Conservation (phyloP, 2,329 filamentous ascomycete species). For the Dendrostoma leiphaemia region DNA sequence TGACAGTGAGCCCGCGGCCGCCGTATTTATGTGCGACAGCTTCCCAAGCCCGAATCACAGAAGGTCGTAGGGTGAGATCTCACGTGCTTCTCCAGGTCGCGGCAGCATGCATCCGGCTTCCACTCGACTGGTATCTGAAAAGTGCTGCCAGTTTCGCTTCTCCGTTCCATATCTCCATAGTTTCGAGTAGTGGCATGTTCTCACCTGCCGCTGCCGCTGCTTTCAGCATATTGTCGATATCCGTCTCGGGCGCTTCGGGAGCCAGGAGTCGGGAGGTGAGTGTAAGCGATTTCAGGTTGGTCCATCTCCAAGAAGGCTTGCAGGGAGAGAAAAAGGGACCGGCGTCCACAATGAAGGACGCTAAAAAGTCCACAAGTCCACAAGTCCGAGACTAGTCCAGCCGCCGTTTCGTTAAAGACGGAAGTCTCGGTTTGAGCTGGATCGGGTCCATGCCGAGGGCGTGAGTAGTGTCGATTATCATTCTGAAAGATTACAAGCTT, state of each 20-base stretch:
- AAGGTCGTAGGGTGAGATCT: slow-evolving; percentile 24
- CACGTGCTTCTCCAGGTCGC: slow-evolving; percentile 29
- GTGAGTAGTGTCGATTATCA: no score
- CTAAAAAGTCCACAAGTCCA: slow-evolving; percentile 28
- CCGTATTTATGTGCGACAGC: slow-evolving; percentile 23
- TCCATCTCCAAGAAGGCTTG: slow-evolving; percentile 26
- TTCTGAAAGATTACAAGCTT: no score
- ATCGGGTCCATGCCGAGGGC: no score
- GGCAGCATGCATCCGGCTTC: slow-evolving; percentile 16
- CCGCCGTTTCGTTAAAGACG: slow-evolving; percentile 21
- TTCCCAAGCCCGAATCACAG: slow-evolving; percentile 27
- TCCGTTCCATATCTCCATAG: slow-evolving; percentile 35
- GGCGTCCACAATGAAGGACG: slow-evolving; percentile 29
- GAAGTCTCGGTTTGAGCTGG: slow-evolving; percentile 20
- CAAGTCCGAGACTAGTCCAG: slow-evolving; percentile 26
- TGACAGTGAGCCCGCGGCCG: slow-evolving; percentile 20
- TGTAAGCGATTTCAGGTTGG: slow-evolving; percentile 29
- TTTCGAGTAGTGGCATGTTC: slow-evolving; percentile 30
- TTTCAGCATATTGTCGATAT: slow-evolving; percentile 23
- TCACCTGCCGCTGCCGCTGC: slow-evolving; percentile 25
- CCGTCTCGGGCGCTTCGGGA: slow-evolving; percentile 17
- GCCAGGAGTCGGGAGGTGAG: slow-evolving; percentile 29
- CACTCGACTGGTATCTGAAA: slow-evolving; percentile 27
- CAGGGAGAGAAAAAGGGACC: slow-evolving; percentile 27
- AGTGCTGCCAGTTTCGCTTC: slow-evolving; percentile 27